Evolutionary conservation across 2,329 filamentous ascomycete species (phyloP), one percentile per base, ranked within the genome.

Genomic region (Bipolaris zeicola): DNA sequence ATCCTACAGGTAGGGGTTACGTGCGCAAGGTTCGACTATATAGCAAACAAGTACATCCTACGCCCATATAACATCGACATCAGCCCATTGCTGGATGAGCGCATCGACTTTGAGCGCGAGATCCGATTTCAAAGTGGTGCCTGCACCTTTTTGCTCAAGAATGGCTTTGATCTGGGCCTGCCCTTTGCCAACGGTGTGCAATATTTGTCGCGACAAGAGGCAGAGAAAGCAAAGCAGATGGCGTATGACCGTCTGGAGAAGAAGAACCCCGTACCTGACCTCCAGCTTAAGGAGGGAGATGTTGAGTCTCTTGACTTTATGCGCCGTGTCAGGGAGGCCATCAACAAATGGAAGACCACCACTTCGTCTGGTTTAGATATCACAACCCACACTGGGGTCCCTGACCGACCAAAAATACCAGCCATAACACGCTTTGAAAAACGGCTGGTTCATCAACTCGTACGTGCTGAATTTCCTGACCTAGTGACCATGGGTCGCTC

Each of bases 1-100:
- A 83, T 89, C 49, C 76, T 89, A 2, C 87, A 90, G 68, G 75
- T 89, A 51, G 87, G 87, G n/a, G 74, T 90, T 55, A 89, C 87
- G 0, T 83, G 86, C 65, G 85, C 85, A n/a, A 78, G 79, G 50
- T 84, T 89, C 68, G 80, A 79, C 66, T 82, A 82, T 77, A 37
- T 69, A 28, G 52, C 58, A 10, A 68, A 74, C 52, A 73, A 74
- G 60, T 90, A 89, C 66, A 77, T 82, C 5, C 76, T 87, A 33
- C 82, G 82, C 22, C 86, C 87, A 2, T 89, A 87, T 77, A 89
- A 89, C 72, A 81, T 89, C 73, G 80, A 83, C 62, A 69, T 90
- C 49, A 86, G 78, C 59, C 87, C 87, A 1, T 67, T 87, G 10
- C 71, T 84, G 26, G 73, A 78, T 20, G 79, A 84, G 52, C 79